Percentiles rank a stretch among this genome's conserved stretches.
Conservation (phyloP, 2,329 filamentous ascomycete species). For the Apiospora saccharicola region DNA sequence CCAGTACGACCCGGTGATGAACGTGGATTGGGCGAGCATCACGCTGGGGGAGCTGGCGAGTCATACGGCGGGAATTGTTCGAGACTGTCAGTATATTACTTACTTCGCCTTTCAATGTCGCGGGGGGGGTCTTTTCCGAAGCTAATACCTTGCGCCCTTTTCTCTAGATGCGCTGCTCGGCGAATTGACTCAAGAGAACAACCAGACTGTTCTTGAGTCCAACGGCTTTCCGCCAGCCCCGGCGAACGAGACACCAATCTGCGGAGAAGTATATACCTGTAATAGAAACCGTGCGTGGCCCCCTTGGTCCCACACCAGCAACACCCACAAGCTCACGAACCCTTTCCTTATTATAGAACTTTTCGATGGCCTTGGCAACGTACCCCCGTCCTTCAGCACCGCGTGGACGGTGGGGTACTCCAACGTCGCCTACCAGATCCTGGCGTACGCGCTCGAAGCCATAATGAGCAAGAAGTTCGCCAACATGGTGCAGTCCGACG, state of each 20-base stretch:
- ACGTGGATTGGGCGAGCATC: constrained; percentile 35
- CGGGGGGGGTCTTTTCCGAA: not conserved
- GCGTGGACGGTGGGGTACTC: constrained; percentile 41
- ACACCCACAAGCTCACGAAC: not conserved
- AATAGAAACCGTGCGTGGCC: not conserved
- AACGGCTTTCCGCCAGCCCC: constrained; percentile 7
- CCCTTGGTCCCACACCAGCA: not conserved
- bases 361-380: constrained; percentile 22
- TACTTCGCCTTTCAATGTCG: not conserved
- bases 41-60: constrained; percentile 41
- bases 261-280: not conserved
- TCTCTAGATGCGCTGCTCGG: not conserved
- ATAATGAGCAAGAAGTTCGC: constrained; percentile 18
- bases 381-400: constrained; percentile 40
- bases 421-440: constrained; percentile 36
- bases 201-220: not conserved
- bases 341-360: not conserved
- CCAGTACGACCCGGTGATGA: constrained; percentile 34
- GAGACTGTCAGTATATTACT: constrained; percentile 38
- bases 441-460: constrained; percentile 31
- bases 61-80: constrained; percentile 40
- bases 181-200: not conserved
- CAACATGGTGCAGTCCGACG: constrained; percentile 26
- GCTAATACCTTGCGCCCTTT: not conserved
- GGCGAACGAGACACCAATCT: not conserved